Evolutionary conservation across 169 alveolate genomes (phyloP), one percentile per base, ranked within the genome.

Genomic region (Besnoitia besnoiti): DNA sequence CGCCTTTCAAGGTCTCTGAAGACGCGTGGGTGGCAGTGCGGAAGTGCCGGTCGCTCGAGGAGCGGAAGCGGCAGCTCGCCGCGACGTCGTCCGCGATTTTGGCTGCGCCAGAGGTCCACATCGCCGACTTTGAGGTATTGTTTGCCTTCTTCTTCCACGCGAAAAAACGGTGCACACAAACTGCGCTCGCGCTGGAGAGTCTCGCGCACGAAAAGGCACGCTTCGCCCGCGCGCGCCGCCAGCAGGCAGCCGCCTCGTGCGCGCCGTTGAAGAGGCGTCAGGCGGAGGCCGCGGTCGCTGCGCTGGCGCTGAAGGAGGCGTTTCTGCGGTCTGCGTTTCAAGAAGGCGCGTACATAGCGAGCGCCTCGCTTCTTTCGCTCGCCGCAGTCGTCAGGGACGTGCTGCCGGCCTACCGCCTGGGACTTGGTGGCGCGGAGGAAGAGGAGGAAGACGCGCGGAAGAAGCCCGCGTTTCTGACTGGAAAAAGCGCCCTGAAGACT

Each of bases 131-230:
- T 37, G 87, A 77, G 49, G 59, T 77, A 0, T 8, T 77, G 16
- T 40, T 77, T 5, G 87, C 87, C 3, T 37, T 77, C 55, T 77
- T 77, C 59, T 42, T 42, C 37, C 87, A 77, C 37, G 87, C 87
- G 39, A 77, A 42, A 27, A 37, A 42, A 10, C 49, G 87, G 10
- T 21, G 19, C 44, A 73, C 82, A 3, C 44, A 27, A 14, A 42
- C 47, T 14, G 12, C 80, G 80, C 39, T 67, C 47, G 7, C 80
- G 7, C 47, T 21, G 10, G 80, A 67, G 46, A 21, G 42, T n/a
- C n/a, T n/a, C n/a, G n/a, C n/a, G n/a, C n/a, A n/a, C n/a, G n/a
- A n/a, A n/a, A n/a, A n/a, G n/a, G n/a, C n/a, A n/a, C n/a, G n/a
- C n/a, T n/a, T n/a, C n/a, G n/a, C n/a, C n/a, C n/a, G n/a, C n/a